These are phyloP conservation scores for Ilyonectria destructans DNA, from an alignment of 2,329 filamentous ascomycete genomes.

Conservation along the genomic window DNA sequence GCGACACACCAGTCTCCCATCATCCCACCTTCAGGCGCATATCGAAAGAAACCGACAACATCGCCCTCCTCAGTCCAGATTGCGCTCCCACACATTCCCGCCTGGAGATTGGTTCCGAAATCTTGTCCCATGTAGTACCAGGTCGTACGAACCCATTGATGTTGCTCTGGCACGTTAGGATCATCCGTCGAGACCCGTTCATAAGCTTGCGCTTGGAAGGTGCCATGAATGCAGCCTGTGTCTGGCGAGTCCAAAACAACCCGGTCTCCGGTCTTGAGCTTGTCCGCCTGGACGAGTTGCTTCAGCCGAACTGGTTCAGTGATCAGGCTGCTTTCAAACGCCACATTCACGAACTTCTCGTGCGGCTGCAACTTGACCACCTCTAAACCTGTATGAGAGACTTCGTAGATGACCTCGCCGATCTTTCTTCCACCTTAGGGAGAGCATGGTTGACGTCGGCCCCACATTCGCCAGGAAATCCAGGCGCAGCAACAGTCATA, in stretches of 20 bases:
- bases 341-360: constrained; percentile 4
- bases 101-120: not conserved
- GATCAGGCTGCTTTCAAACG: not conserved
- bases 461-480: constrained; percentile 10
- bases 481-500: constrained; percentile 10
- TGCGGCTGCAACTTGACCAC: not conserved
- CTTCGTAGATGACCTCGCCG: constrained; percentile 9
- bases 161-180: not conserved
- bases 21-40: constrained; percentile 15
- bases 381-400: constrained; percentile 8
- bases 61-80: constrained; percentile 18
- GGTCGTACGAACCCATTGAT: constrained; percentile 1
- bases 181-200: not conserved
- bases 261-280: not conserved
- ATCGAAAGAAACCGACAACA: constrained; percentile 22
- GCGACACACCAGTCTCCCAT: constrained; percentile 20
- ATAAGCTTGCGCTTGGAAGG: not conserved
- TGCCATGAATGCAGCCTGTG: constrained; percentile 17
- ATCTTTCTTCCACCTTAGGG: constrained; percentile 9
- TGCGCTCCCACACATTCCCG: constrained; percentile 10
- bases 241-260: constrained; percentile 12
- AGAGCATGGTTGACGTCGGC: constrained; percentile 1
- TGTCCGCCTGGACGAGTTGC: not conserved
- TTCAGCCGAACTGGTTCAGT: not conserved
- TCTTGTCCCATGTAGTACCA: constrained; percentile 20